Conservation (phyloP, 306 rosid species). For the Ormosia semicastrata region DNA sequence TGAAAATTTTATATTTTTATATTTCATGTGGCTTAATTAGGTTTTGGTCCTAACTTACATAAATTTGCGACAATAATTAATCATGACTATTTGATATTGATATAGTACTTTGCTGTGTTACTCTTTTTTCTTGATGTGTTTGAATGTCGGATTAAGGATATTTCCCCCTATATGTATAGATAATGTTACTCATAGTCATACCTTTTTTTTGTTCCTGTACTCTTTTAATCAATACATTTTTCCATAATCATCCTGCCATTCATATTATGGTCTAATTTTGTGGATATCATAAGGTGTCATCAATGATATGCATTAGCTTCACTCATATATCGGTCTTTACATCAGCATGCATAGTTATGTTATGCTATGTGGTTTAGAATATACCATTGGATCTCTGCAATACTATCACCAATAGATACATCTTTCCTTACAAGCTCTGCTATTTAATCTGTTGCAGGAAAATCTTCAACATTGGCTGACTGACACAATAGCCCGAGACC, state of each 20-base stretch:
- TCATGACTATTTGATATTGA: neutral
- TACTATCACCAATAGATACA: neutral
- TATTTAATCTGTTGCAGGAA: constrained; percentile 47
- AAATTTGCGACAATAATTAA: neutral
- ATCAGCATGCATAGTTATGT: neutral
- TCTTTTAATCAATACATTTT: neutral
- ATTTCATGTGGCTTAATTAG: neutral
- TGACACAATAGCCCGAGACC: constrained; percentile 73
- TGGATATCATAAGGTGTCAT: neutral
- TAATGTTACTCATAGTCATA: neutral
- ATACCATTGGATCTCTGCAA: neutral
- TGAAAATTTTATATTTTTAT: neutral
- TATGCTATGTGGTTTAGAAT: neutral
- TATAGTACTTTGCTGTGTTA: neutral
- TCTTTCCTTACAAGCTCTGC: neutral
- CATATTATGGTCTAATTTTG: neutral
- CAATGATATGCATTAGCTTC: neutral
- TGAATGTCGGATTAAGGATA: neutral
- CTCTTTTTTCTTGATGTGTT: neutral
- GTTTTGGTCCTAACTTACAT: neutral
- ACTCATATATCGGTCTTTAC: neutral
- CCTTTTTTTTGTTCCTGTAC: neutral
- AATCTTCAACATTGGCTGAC: constrained; percentile 78
- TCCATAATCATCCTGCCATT: neutral
- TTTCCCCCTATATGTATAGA: neutral